Percentiles rank a stretch among this genome's conserved stretches.
phyloP scores from a whole-genome alignment of 2,329 filamentous ascomycete genomes.

The Passalora sequoiae region DNA sequence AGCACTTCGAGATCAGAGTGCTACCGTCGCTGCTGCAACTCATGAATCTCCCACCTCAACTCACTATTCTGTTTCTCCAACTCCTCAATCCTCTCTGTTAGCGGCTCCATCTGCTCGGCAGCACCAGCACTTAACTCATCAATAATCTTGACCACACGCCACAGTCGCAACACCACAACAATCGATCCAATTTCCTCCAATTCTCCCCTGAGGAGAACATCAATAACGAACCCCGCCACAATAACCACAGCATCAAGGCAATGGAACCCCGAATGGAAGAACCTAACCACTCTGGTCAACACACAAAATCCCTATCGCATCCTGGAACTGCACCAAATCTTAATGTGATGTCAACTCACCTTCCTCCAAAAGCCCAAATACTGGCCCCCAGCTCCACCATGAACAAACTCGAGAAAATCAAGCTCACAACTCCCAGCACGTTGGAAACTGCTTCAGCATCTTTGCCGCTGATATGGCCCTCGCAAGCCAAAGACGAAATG shows the following conservation, averaged over 20 bases:
- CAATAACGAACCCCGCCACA: conserved; percentile 56
- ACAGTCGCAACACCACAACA: conserved; percentile 62
- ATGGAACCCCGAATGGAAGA: conserved; percentile 50
- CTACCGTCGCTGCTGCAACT: neutral
- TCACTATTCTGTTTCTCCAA: conserved; percentile 46
- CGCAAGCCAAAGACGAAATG: conserved; percentile 47
- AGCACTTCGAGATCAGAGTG: too few species aligned
- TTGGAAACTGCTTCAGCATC: conserved; percentile 34
- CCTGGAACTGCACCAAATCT: neutral
- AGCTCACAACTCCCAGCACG: conserved; percentile 48
- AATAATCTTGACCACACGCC: conserved; percentile 66
- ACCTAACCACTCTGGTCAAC: conserved; percentile 18
- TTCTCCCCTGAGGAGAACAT: conserved; percentile 56
- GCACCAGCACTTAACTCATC: conserved; percentile 63
- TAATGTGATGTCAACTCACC: conserved; percentile 38
- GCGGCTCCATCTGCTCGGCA: conserved; percentile 56
- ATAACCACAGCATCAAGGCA: conserved; percentile 61
- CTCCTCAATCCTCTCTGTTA: conserved; percentile 50
- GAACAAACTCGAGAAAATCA: conserved; percentile 61
- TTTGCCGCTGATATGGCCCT: conserved; percentile 31
- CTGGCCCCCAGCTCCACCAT: conserved; percentile 57
- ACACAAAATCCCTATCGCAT: neutral
- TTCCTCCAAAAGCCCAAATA: conserved; percentile 56
- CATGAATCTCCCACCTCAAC: neutral
- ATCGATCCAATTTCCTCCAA: conserved; percentile 61